Evolutionary conservation across 2,329 filamentous ascomycete species (phyloP).

Genomic region (Drechslerella dactyloides): DNA sequence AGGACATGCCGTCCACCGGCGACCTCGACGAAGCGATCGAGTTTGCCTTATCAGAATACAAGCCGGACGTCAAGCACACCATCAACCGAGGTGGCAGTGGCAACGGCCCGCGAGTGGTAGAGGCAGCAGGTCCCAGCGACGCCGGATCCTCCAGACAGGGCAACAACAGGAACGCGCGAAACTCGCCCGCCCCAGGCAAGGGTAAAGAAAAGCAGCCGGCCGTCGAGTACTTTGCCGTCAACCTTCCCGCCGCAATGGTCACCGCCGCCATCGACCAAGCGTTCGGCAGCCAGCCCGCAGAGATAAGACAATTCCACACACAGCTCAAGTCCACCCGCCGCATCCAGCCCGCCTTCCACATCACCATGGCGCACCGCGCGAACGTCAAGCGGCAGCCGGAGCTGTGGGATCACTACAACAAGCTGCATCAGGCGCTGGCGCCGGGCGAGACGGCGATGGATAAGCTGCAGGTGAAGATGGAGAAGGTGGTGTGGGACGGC

Average conservation of each 20-base stretch:
- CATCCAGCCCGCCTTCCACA: constrained; percentile 85
- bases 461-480: constrained; percentile 68
- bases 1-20: constrained; percentile 70
- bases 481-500: constrained; percentile 79
- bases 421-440: constrained; percentile 63
- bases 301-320: constrained; percentile 72
- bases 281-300: constrained; percentile 67
- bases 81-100: constrained; percentile 67
- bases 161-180: background rate
- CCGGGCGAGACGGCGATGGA: constrained; percentile 63
- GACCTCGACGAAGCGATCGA: constrained; percentile 82
- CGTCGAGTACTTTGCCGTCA: constrained; percentile 71
- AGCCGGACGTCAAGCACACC: constrained; percentile 75
- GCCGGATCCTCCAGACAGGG: constrained; percentile 22
- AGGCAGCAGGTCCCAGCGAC: constrained; percentile 58
- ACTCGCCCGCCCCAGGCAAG: constrained; percentile 47
- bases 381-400: constrained; percentile 67
- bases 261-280: constrained; percentile 69
- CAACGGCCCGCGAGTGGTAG: constrained; percentile 60
- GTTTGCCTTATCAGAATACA: constrained; percentile 76
- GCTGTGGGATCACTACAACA: constrained; percentile 76
- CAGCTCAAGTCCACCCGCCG: constrained; percentile 75
- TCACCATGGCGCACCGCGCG: constrained; percentile 87
- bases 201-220: constrained; percentile 62
- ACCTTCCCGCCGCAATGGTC: constrained; percentile 64